Evolutionary conservation across 164 flowering plant genomes (phyloP).

Genomic region (Euptelea pleiosperma): DNA sequence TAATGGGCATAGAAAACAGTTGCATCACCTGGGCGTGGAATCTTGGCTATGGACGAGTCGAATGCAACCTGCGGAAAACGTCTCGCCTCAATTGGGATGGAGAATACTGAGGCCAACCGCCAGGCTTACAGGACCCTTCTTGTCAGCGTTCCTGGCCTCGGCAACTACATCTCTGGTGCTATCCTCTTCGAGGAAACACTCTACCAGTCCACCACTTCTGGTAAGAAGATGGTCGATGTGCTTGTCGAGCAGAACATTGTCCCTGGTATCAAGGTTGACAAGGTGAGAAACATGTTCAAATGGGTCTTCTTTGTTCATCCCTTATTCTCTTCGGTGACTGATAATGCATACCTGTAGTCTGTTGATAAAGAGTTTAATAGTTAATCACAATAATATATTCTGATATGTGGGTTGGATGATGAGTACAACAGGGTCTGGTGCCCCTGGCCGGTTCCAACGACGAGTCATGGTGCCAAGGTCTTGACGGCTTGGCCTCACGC

Average conservation of each 20-base stretch:
- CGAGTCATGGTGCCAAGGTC: slow-evolving; percentile 98
- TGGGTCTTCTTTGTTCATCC: no score
- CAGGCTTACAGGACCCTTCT: slow-evolving; percentile 91
- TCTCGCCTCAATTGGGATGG: slow-evolving; percentile 81
- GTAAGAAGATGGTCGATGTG: slow-evolving; percentile 78
- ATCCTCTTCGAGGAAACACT: slow-evolving; percentile 93
- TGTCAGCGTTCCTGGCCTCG: slow-evolving; percentile 68
- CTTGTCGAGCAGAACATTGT: slow-evolving; percentile 69
- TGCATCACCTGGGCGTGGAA: slow-evolving; percentile 86
- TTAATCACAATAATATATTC: no score
- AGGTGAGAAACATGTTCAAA: slow-evolving; percentile 36
- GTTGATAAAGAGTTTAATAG: no score
- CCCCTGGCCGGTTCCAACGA: slow-evolving; percentile 79
- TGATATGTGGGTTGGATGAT: no score
- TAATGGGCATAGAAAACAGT: slow-evolving; percentile 56
- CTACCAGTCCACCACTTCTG: slow-evolving; percentile 77
- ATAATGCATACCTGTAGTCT: no score
- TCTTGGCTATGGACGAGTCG: slow-evolving; percentile 92
- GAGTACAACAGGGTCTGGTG: slow-evolving; percentile 72
- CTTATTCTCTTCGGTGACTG: no score
- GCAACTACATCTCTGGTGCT: slow-evolving; percentile 84
- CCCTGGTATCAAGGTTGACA: slow-evolving; percentile 93
- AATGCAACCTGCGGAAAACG: slow-evolving; percentile 94
- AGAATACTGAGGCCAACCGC: slow-evolving; percentile 93
- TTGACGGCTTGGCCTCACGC: slow-evolving; percentile 89